phyloP scores from a whole-genome alignment of 2,329 filamentous ascomycete species.

The Coniella lustricola region DNA sequence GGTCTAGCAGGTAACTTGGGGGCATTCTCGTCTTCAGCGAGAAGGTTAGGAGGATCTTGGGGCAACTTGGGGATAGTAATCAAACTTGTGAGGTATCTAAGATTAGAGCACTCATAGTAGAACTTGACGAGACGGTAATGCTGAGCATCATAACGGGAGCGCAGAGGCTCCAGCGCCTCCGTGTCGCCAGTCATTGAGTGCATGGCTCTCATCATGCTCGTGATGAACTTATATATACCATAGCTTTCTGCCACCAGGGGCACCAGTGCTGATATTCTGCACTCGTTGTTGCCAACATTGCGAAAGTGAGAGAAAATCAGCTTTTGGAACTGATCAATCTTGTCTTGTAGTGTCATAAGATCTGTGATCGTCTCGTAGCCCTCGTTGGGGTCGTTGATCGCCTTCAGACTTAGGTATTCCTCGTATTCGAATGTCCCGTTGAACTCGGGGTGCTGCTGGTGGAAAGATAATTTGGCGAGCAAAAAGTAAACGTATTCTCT shows the following conservation, averaged over 20 bases:
- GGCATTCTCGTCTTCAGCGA: conserved; percentile 76
- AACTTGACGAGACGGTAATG: conserved; percentile 96
- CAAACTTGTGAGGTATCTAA: conserved; percentile 90
- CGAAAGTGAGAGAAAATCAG: conserved; percentile 97
- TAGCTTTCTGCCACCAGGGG: conserved; percentile 96
- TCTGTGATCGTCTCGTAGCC: conserved; percentile 95
- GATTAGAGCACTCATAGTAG: conserved; percentile 98
- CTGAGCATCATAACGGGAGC: conserved; percentile 85
- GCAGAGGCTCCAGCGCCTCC: conserved; percentile 81
- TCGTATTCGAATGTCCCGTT: conserved; percentile 99
- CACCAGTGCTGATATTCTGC: conserved; percentile 87
- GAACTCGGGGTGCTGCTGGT: conserved; percentile 94
- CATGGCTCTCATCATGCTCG: conserved; percentile 98
- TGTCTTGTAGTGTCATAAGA: conserved; percentile 92
- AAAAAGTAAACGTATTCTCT: conserved; percentile 96
- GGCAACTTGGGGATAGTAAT: conserved; percentile 95
- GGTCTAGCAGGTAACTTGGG: conserved; percentile 76
- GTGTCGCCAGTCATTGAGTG: conserved; percentile 92
- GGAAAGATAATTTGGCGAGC: conserved; percentile 90
- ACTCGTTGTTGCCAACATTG: conserved; percentile 87
- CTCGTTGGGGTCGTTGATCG: conserved; percentile 97
- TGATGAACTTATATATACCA: conserved; percentile 99
- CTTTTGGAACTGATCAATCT: conserved; percentile 98
- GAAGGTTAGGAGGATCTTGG: conserved; percentile 83
- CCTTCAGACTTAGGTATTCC: conserved; percentile 96